Evolutionary conservation across 306 rosid genomes (phyloP).

Genomic region (Cajanus cajan): DNA sequence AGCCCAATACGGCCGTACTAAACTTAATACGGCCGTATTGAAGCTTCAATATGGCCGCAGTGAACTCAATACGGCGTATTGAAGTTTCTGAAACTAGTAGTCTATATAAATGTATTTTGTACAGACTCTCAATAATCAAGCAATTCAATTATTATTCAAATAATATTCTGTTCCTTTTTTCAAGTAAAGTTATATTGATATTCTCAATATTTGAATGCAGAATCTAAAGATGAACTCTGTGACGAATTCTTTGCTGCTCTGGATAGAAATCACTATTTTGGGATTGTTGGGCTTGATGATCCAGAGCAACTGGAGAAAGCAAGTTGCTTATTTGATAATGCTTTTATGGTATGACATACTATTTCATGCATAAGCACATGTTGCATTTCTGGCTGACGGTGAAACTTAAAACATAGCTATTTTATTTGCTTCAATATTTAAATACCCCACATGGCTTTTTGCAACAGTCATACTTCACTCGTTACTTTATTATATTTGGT

Average conservation of each 20-base stretch:
- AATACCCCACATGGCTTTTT: neutral
- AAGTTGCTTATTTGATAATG: constrained; percentile 57
- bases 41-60: too few species aligned
- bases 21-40: too few species aligned
- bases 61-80: too few species aligned
- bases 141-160: too few species aligned
- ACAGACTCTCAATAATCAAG: too few species aligned
- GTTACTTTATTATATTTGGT: neutral
- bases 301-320: constrained; percentile 72
- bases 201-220: constrained; percentile 46
- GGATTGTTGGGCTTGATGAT: constrained; percentile 80
- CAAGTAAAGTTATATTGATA: constrained; percentile 15
- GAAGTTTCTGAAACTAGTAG: too few species aligned
- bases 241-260: constrained; percentile 79
- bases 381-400: neutral
- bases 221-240: constrained; percentile 77
- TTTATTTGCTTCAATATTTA: constrained; percentile 7
- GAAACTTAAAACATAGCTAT: neutral
- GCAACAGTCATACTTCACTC: neutral
- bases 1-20: too few species aligned
- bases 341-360: constrained; percentile 51
- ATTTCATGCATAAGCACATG: constrained; percentile 6
- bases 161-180: too few species aligned
- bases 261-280: constrained; percentile 61
- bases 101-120: too few species aligned